These are phyloP conservation scores for Mollisia scopiformis DNA, from an alignment of 2,329 filamentous ascomycete genomes.

Conservation along the genomic window DNA sequence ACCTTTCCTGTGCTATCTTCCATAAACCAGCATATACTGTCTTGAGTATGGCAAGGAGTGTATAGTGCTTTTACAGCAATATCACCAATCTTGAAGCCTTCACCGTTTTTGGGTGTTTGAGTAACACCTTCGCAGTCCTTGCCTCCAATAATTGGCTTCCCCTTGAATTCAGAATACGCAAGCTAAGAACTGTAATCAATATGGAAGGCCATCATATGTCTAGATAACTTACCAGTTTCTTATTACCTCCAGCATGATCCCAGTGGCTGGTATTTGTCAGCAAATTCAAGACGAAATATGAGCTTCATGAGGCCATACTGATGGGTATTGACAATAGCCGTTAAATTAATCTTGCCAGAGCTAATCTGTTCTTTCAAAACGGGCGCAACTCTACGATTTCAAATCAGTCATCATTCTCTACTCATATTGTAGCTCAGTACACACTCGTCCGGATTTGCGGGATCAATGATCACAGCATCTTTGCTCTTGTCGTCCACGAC, in stretches of 20 bases:
- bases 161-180: slow-evolving; percentile 31
- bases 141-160: slow-evolving; percentile 78
- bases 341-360: slow-evolving; percentile 76
- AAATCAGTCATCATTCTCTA: slow-evolving; percentile 4
- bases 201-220: neutral
- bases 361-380: slow-evolving; percentile 74
- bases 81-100: slow-evolving; percentile 79
- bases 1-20: slow-evolving; percentile 77
- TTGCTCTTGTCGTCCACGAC: slow-evolving; percentile 78
- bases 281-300: neutral
- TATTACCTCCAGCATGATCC: slow-evolving; percentile 94
- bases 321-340: slow-evolving; percentile 92
- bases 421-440: slow-evolving; percentile 30
- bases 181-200: slow-evolving; percentile 19
- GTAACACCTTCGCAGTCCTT: slow-evolving; percentile 83
- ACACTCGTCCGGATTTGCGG: slow-evolving; percentile 77
- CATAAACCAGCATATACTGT: slow-evolving; percentile 95
- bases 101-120: slow-evolving; percentile 72
- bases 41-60: slow-evolving; percentile 97
- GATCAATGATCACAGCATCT: slow-evolving; percentile 79
- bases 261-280: slow-evolving; percentile 67
- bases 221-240: slow-evolving; percentile 64
- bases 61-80: slow-evolving; percentile 88
- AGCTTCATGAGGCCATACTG: slow-evolving; percentile 66
- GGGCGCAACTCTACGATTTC: slow-evolving; percentile 55